These are phyloP conservation scores for Articulospora tetracladia DNA, from an alignment of 495 filamentous ascomycete species.

Conservation along the genomic window DNA sequence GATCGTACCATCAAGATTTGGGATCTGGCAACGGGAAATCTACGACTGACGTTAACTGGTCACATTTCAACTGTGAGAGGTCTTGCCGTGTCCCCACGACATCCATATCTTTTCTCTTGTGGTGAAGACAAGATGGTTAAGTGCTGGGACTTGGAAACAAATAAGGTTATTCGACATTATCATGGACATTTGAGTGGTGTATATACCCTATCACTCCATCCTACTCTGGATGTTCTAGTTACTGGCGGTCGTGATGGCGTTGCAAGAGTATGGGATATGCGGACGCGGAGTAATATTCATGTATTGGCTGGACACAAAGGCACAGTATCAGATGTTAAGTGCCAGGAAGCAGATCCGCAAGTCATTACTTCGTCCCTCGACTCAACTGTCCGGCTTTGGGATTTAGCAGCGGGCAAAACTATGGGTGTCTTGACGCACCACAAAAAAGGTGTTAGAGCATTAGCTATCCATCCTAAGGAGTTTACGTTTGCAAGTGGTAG, in stretches of 20 bases:
- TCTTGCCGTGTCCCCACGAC: slow-evolving; percentile 85
- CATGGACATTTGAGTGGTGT: slow-evolving; percentile 97
- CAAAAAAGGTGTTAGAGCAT: slow-evolving; percentile 91
- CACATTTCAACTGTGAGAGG: slow-evolving; percentile 97
- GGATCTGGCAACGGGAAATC: slow-evolving; percentile 82
- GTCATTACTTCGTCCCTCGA: slow-evolving; percentile 90
- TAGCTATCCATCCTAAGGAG: slow-evolving; percentile 84
- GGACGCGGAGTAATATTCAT: slow-evolving; percentile 91
- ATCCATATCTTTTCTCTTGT: slow-evolving; percentile 97
- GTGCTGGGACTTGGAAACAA: slow-evolving; percentile 98
- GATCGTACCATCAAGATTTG: slow-evolving; percentile 99
- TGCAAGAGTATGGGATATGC: slow-evolving; percentile 97
- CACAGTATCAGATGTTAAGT: slow-evolving; percentile 83
- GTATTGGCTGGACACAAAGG: slow-evolving; percentile 86
- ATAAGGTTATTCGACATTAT: slow-evolving; percentile 98
- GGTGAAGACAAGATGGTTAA: slow-evolving; percentile 99
- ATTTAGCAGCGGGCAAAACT: slow-evolving; percentile 91
- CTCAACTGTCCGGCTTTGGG: slow-evolving; percentile 90
- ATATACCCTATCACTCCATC: slow-evolving; percentile 86
- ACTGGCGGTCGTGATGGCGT: slow-evolving; percentile 95
- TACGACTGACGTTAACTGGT: slow-evolving; percentile 87
- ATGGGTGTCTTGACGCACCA: slow-evolving; percentile 97
- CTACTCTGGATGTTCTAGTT: slow-evolving; percentile 89
- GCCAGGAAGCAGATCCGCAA: slow-evolving; percentile 95
- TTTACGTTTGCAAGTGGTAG: slow-evolving; percentile 95